These are phyloP conservation scores for Ganoderma boninense DNA, from an alignment of 1,284 basidiomycete species.

Conservation along the genomic window DNA sequence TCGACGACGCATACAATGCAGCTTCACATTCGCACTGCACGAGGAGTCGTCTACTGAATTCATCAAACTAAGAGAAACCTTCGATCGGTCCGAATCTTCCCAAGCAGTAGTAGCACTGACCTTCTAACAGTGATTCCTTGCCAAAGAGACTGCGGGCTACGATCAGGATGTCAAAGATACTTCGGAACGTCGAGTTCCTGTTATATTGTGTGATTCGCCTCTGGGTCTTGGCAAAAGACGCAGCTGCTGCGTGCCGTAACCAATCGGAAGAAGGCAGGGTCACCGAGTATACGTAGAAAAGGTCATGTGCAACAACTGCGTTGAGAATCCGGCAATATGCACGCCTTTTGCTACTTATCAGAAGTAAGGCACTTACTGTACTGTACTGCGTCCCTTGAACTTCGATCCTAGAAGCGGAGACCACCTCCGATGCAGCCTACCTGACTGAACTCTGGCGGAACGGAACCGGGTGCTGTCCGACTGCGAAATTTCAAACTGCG, in stretches of 20 bases:
- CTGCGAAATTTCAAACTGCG: not conserved
- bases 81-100: not conserved
- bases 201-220: not conserved
- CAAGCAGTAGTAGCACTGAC: not conserved
- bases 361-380: not conserved
- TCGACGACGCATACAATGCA: not conserved
- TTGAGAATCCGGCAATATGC: not conserved
- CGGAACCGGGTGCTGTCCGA: not conserved
- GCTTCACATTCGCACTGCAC: not conserved
- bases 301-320: not conserved
- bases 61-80: not conserved
- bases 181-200: not conserved
- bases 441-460: not conserved
- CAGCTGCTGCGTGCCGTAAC: not conserved
- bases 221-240: not conserved
- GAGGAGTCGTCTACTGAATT: too few relatives aligned
- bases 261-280: not conserved
- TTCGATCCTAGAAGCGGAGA: not conserved
- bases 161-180: not conserved
- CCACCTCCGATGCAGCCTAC: not conserved
- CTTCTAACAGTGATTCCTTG: not conserved
- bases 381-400: not conserved
- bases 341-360: not conserved
- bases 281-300: too few relatives aligned
- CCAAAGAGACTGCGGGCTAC: not conserved